Evolutionary conservation across 768 basidiomycete species (phyloP), one percentile per base, ranked within the genome.

Genomic region (Amanita pallidorosea): DNA sequence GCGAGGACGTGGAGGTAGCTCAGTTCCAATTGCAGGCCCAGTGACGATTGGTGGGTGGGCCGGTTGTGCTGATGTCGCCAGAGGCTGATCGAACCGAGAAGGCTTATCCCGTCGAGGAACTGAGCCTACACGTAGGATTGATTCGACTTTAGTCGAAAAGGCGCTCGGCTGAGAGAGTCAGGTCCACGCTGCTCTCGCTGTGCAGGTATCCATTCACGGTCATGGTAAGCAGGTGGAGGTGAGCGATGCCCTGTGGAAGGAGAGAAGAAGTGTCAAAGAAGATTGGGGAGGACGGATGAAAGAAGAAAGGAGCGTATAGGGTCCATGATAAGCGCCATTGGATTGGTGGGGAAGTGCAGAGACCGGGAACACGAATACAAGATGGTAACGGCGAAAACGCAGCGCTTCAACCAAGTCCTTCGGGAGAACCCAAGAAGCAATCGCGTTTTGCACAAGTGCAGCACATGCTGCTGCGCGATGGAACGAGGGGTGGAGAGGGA

Each of bases 231-330:
- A 45, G 67, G 67, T 25, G 73, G 67, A 31, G 75, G 67, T 31
- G 75, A 74, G 60, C 70, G 72, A 56, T 63, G 66, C 65, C 76
- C 78, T 80, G 69, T 65, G 70, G 65, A 62, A 66, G 57, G 56
- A 61, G 61, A 63, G 55, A 57, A 58, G 56, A 55, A 54, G 42
- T 51, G 50, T 51, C 34, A 60, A 58, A 66, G 64, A 70, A 64
- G 59, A 63, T 53, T 59, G 61, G 56, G 64, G 60, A 60, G 67
- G 63, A 67, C 59, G 56, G 55, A 63, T 54, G 62, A 66, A 59
- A 57, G 62, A 61, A 54, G 62, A 61, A 57, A 62, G 61, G 58
- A 60, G 63, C 61, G 55, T 61, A 65, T 65, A 58, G 63, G 60
- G 61, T 71, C 72, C 72, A 70, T 62, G 61, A 63, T 65, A 60